Percentiles rank a stretch among this genome's conserved stretches.
These are phyloP conservation scores for Pueraria montana DNA, from an alignment of 306 rosid species.

Conservation along the genomic window DNA sequence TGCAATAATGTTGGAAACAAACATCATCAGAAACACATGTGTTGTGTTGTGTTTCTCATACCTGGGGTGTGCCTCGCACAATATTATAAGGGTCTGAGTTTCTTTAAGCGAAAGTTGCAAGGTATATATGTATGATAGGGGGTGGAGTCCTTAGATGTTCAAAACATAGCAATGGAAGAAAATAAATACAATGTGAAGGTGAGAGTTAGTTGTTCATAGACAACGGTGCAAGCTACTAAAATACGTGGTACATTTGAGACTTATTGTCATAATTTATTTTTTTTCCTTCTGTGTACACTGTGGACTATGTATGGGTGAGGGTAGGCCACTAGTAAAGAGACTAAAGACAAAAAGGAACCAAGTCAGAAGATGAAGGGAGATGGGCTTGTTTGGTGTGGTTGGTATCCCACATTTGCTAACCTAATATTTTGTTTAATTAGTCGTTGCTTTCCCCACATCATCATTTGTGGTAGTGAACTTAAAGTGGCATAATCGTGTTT, in stretches of 20 bases:
- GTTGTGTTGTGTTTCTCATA: slow-evolving; percentile 40
- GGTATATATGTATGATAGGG: slow-evolving; percentile 49
- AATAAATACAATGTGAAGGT: slow-evolving; percentile 51
- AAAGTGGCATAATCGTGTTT: slow-evolving; percentile 1
- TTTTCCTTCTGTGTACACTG: neutral
- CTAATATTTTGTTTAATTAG: slow-evolving; percentile 39
- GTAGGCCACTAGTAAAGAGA: slow-evolving; percentile 56
- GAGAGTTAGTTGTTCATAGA: slow-evolving; percentile 53
- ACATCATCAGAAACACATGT: slow-evolving; percentile 45
- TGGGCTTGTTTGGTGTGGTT: slow-evolving; percentile 55
- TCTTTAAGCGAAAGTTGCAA: slow-evolving; percentile 28
- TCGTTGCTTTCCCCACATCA: slow-evolving; percentile 21
- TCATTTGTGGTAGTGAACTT: neutral
- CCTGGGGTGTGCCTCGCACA: slow-evolving; percentile 45
- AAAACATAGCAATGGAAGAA: slow-evolving; percentile 30
- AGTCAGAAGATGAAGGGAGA: slow-evolving; percentile 24
- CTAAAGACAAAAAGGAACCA: slow-evolving; percentile 37
- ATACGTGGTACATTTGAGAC: slow-evolving; percentile 1
- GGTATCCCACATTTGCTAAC: slow-evolving; percentile 57
- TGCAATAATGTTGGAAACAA: slow-evolving; percentile 43
- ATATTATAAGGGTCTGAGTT: slow-evolving; percentile 37
- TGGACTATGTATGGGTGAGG: slow-evolving; percentile 55
- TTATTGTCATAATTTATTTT: neutral
- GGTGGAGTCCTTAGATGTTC: neutral
- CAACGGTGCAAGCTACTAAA: slow-evolving; percentile 44